Evolutionary conservation across 2,329 filamentous ascomycete species (phyloP).

Genomic region (Neoascochyta sp.): DNA sequence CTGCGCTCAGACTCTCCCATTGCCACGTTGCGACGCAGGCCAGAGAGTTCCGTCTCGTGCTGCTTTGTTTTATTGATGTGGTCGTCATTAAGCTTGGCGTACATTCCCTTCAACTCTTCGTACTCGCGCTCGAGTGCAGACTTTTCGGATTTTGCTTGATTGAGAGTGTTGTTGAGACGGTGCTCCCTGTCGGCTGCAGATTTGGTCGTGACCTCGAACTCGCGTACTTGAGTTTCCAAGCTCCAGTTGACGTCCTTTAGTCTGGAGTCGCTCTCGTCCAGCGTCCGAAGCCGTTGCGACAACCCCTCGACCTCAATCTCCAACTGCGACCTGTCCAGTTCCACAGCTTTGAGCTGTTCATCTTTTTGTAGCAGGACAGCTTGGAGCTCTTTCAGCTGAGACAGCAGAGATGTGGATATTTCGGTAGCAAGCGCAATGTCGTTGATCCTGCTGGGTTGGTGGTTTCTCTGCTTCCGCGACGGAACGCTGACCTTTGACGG

Average conservation of each 20-base stretch:
- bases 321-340: slow-evolving; percentile 70
- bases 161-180: slow-evolving; percentile 71
- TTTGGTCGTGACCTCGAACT: slow-evolving; percentile 68
- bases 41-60: slow-evolving; percentile 83
- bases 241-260: slow-evolving; percentile 99
- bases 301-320: slow-evolving; percentile 79
- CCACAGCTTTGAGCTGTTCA: slow-evolving; percentile 72
- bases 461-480: slow-evolving; percentile 84
- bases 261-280: slow-evolving; percentile 91
- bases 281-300: slow-evolving; percentile 70
- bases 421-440: slow-evolving; percentile 99
- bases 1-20: slow-evolving; percentile 74
- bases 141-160: slow-evolving; percentile 69
- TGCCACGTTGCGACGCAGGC: slow-evolving; percentile 73
- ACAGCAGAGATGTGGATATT: slow-evolving; percentile 88
- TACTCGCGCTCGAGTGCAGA: slow-evolving; percentile 75
- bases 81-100: slow-evolving; percentile 78
- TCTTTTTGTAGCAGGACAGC: slow-evolving; percentile 81
- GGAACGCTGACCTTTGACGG: slow-evolving; percentile 86
- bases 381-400: slow-evolving; percentile 91
- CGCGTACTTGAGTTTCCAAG: slow-evolving; percentile 86
- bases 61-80: slow-evolving; percentile 72
- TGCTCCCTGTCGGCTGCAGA: slow-evolving; percentile 80
- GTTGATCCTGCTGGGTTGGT: slow-evolving; percentile 80
- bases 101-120: slow-evolving; percentile 78